A percentile compares a stretch with the other conserved stretches of the same genome.
phyloP scores from a whole-genome alignment of 768 basidiomycete genomes.

The Rhodotorula toruloides region DNA sequence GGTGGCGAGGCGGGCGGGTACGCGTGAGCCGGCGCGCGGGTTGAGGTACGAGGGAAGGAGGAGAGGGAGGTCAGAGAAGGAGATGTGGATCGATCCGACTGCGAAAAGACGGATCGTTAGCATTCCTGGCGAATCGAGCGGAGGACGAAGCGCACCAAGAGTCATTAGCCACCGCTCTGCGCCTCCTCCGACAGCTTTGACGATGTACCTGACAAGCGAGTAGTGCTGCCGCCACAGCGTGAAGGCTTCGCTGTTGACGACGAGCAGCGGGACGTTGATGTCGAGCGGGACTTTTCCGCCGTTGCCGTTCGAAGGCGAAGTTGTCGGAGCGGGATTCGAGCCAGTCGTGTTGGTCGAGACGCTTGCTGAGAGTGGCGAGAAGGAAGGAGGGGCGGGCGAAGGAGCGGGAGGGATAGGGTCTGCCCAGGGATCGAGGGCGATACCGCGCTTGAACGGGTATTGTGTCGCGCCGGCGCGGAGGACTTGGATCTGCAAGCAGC shows the following conservation, averaged over 20 bases:
- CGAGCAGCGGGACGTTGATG: constrained; percentile 42
- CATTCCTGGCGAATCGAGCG: too few species aligned
- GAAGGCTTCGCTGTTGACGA: constrained; percentile 49
- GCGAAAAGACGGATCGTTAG: neutral
- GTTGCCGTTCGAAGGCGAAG: neutral
- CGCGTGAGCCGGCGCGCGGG: constrained; percentile 2
- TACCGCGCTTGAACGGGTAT: constrained; percentile 57
- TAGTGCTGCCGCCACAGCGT: constrained; percentile 47
- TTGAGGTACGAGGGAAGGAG: constrained; percentile 27
- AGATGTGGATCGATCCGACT: constrained; percentile 40
- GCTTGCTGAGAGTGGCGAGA: neutral
- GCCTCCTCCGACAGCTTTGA: constrained; percentile 3
- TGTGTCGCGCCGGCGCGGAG: constrained; percentile 44
- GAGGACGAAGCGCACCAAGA: constrained; percentile 9
- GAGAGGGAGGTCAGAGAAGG: constrained; percentile 40
- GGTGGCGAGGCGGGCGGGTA: neutral
- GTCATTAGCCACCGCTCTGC: constrained; percentile 22
- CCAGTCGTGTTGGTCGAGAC: neutral
- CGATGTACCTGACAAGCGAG: constrained; percentile 16
- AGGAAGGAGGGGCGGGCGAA: neutral
- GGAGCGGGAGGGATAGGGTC: constrained; percentile 53
- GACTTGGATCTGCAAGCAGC: constrained; percentile 29
- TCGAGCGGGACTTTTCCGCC: neutral
- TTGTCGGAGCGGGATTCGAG: constrained; percentile 4
- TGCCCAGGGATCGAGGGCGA: constrained; percentile 78